Evolutionary conservation across 345 rosid genomes (phyloP), one percentile per base, ranked within the genome.

Genomic region (Erucastrum elatum): DNA sequence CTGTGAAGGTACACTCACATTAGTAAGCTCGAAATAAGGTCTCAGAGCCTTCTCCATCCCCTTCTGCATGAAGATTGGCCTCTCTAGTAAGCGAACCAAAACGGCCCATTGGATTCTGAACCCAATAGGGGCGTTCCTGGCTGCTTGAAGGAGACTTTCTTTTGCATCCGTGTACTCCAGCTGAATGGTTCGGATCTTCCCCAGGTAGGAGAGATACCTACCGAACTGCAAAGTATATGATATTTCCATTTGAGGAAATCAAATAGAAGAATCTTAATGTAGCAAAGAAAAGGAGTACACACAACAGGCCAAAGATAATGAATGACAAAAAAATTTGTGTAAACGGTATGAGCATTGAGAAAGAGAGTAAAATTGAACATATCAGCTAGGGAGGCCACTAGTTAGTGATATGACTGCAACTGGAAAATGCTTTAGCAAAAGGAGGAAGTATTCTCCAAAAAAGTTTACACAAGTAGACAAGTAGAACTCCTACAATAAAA

Each of bases 161-260:
- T 91, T 94, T 58, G 98, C 97, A 84, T 94, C 95, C 0, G 97
- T 90, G 71, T 94, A 94, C 85, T 94, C 97, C 62, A 94, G 80
- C 82, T 94, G 97, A 76, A 94, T 91, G 2, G 98, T 91, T 66
- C 90, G 86, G 64, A 94, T 94, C 86, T 94, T 91, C 69, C 98
- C 96, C 25, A 94, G 86, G 86, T 91, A 94, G 75, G 89, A 94
- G 33, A 94, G 87, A 77, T 90, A 94, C 37, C 92, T 84, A 78
- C 95, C 91, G 80, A 88, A 94, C 98, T 91, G 91, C 85, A 79
- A 49, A 59, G 59, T 51, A 35, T 26, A 72, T 9, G 5, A 31
- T 31, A 35, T 35, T 35, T 35, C 39, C 39, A 35, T 35, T 35
- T 35, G 39, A 34, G 58, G 27, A 25, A 21, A 35, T 7, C 37